These are phyloP conservation scores for Vanilla planifolia DNA, from an alignment of 106 monocot species.

Conservation along the genomic window DNA sequence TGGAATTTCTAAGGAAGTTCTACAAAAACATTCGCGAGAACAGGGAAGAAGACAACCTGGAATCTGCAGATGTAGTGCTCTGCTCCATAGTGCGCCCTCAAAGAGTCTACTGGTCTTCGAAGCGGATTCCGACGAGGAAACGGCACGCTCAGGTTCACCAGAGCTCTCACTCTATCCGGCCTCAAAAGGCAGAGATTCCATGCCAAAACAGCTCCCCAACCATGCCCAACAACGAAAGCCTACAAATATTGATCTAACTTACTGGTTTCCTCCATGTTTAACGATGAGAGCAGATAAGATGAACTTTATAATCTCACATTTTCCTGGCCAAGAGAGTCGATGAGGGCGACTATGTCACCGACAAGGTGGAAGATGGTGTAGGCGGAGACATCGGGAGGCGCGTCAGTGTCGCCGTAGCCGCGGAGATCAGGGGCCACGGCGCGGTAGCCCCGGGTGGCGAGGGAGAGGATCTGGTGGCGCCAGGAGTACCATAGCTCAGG, in stretches of 20 bases:
- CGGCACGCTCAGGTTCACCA: constrained; percentile 52
- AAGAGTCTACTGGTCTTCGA: constrained; percentile 19
- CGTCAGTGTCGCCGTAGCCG: constrained; percentile 50
- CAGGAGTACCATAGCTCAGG: constrained; percentile 51
- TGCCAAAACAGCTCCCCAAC: constrained; percentile 57
- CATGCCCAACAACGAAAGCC: constrained; percentile 67
- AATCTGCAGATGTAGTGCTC: constrained; percentile 42
- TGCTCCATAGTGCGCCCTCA: constrained; percentile 35
- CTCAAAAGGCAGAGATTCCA: constrained; percentile 48
- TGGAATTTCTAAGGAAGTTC: no score
- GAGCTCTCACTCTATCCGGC: constrained; percentile 39
- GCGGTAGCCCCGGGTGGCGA: constrained; percentile 31
- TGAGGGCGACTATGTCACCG: constrained; percentile 19
- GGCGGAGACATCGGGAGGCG: neutral
- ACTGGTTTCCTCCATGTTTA: no score
- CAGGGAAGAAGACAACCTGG: no score
- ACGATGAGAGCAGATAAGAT: no score
- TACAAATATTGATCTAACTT: neutral
- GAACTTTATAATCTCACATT: no score
- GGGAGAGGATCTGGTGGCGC: constrained; percentile 41
- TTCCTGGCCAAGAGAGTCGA: constrained; percentile 23
- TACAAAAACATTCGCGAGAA: no score
- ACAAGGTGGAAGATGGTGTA: constrained; percentile 20
- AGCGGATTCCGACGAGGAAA: constrained; percentile 23
- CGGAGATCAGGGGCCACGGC: constrained; percentile 66